Evolutionary conservation across 2,329 filamentous ascomycete genomes (phyloP).

Genomic region (Hansfordia pulvinata): DNA sequence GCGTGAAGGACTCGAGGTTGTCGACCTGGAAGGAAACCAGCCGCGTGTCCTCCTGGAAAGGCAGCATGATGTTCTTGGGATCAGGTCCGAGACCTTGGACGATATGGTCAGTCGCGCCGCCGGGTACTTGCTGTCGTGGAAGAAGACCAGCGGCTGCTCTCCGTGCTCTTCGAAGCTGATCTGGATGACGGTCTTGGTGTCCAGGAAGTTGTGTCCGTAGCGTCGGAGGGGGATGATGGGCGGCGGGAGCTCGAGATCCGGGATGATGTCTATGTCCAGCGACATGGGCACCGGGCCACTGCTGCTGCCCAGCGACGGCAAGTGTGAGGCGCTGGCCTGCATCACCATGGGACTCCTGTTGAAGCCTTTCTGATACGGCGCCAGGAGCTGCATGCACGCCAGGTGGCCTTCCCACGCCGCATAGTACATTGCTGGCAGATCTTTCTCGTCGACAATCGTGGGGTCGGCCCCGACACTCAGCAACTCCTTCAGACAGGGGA

Average conservation of each 20-base stretch:
- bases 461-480: constrained; percentile 68
- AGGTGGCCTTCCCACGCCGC: constrained; percentile 96
- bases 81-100: constrained; percentile 88
- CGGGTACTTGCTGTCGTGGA: constrained; percentile 92
- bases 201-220: constrained; percentile 96
- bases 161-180: constrained; percentile 72
- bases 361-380: constrained; percentile 36
- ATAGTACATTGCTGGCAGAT: constrained; percentile 91
- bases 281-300: constrained; percentile 45
- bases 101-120: constrained; percentile 91
- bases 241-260: constrained; percentile 79
- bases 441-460: constrained; percentile 80
- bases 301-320: constrained; percentile 32
- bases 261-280: constrained; percentile 77
- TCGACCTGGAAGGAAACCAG: constrained; percentile 94
- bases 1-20: constrained; percentile 78
- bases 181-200: constrained; percentile 92
- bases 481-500: constrained; percentile 71
- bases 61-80: constrained; percentile 88
- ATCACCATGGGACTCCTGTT: constrained; percentile 28
- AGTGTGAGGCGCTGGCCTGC: constrained; percentile 20
- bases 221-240: constrained; percentile 89
- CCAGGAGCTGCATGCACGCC: constrained; percentile 83
- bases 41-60: constrained; percentile 90
- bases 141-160: constrained; percentile 76